phyloP scores from a whole-genome alignment of 768 basidiomycete genomes.

The Suillus brevipes region DNA sequence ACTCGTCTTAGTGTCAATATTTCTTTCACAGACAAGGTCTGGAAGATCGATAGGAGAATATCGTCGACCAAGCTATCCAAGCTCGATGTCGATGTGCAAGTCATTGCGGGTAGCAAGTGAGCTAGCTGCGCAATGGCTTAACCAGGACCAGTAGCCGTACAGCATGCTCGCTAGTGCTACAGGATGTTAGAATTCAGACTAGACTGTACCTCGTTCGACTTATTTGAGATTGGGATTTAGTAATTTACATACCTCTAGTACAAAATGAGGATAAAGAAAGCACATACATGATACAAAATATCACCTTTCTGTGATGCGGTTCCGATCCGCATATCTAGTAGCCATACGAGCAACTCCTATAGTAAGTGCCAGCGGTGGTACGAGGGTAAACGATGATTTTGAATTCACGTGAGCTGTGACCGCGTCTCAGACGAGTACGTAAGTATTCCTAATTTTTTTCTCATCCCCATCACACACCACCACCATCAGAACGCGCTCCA shows the following conservation, averaged over 20 bases:
- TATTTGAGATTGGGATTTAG: not conserved
- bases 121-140: not conserved
- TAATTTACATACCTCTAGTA: not conserved
- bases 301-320: not conserved
- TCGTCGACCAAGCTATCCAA: conserved; percentile 31
- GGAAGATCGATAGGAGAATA: conserved; percentile 23
- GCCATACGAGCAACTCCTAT: not conserved
- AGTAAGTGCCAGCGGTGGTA: not conserved
- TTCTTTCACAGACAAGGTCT: conserved; percentile 14
- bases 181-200: not conserved
- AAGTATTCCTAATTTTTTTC: no score
- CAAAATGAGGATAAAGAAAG: not conserved
- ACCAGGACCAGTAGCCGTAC: no score
- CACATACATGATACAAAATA: not conserved
- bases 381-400: not conserved
- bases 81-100: conserved; percentile 10
- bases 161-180: not conserved
- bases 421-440: not conserved
- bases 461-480: no score
- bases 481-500: no score
- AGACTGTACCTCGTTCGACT: not conserved
- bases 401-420: not conserved
- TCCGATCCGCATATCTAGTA: not conserved
- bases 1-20: conserved; percentile 27
- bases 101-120: not conserved